A percentile compares a stretch with the other conserved stretches of the same genome.
These are phyloP conservation scores for Berkeleyomyces rouxiae DNA, from an alignment of 2,329 filamentous ascomycete genomes.

Conservation along the genomic window DNA sequence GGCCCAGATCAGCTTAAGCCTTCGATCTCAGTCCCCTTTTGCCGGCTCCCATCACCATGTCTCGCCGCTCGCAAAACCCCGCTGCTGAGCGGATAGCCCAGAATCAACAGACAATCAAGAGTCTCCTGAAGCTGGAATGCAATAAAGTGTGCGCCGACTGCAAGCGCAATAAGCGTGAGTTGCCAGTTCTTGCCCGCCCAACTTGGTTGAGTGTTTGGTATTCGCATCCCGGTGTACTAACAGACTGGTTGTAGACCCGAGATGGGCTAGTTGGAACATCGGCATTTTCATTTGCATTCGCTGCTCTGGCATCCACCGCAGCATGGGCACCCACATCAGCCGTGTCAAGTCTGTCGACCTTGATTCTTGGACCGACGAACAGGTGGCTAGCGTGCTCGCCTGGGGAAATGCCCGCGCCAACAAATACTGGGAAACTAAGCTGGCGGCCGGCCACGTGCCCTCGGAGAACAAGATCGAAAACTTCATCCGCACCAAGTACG, in stretches of 20 bases:
- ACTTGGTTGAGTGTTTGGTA: not conserved
- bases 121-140: slow-evolving; percentile 76
- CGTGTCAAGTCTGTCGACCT: slow-evolving; percentile 96
- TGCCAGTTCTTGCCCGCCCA: not conserved
- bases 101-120: slow-evolving; percentile 89
- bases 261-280: slow-evolving; percentile 99
- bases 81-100: slow-evolving; percentile 77
- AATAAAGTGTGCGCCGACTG: slow-evolving; percentile 98
- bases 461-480: slow-evolving; percentile 98
- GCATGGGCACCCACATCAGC: slow-evolving; percentile 98
- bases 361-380: slow-evolving; percentile 96
- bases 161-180: slow-evolving; percentile 93
- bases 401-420: slow-evolving; percentile 96
- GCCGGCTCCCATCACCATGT: slow-evolving; percentile 39
- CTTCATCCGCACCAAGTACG: slow-evolving; percentile 98
- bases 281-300: slow-evolving; percentile 96
- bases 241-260: slow-evolving; percentile 47
- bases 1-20: not conserved
- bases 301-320: slow-evolving; percentile 94
- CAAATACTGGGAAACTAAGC: slow-evolving; percentile 96
- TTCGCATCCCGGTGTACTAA: slow-evolving; percentile 4
- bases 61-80: slow-evolving; percentile 59
- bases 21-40: not conserved
- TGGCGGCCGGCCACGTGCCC: slow-evolving; percentile 77
- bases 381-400: slow-evolving; percentile 78